Evolutionary conservation across 805 yeast genomes (phyloP), one percentile per base, ranked within the genome.

Genomic region (Metschnikowia shivogae): DNA sequence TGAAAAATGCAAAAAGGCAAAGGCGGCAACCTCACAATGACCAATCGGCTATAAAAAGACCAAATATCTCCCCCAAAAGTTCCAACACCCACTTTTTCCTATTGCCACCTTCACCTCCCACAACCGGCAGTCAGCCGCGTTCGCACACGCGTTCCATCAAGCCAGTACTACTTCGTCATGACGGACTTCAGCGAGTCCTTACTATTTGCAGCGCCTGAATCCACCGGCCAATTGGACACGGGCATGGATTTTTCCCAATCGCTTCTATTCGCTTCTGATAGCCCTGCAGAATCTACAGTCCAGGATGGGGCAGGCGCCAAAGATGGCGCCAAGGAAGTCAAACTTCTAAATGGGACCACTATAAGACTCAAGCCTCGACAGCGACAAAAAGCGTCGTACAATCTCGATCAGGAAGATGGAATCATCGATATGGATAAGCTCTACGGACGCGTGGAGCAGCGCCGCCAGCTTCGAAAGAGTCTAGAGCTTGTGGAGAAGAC

Each of bases 351-450:
- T 34, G 57, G 57, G 5, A 24, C 49, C n/a, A 34, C 37, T 6
- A 14, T 52, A 19, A 33, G 31, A 27, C 55, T 54, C 33, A 31
- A 24, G 20, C 54, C 54, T 5, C 52, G 57, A 5, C 38, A 29
- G 34, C 24, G 40, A 7, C 40, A 17, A n/a, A 28, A 19, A 19
- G n/a, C 19, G 9, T 28, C 40, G 20, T 29, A 29, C 27, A n/a
- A 29, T 30, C 10, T 11, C 14, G 48, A 41, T n/a, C 46, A 51
- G 13, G 36, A 45, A 6, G 53, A 50, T 36, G 44, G 50, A 8
- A 41, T 50, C 27, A 41, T 53, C 27, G 42, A 47, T 34, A 54
- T 54, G 52, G 57, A 53, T 28, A 36, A 14, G 19, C 47, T 54
- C 13, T 44, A 53, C 41, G 55, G 50, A 27, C 50, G 54, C 35